Evolutionary conservation across 805 yeast species (phyloP).

Genomic region (Metschnikowia drakensbergensis): DNA sequence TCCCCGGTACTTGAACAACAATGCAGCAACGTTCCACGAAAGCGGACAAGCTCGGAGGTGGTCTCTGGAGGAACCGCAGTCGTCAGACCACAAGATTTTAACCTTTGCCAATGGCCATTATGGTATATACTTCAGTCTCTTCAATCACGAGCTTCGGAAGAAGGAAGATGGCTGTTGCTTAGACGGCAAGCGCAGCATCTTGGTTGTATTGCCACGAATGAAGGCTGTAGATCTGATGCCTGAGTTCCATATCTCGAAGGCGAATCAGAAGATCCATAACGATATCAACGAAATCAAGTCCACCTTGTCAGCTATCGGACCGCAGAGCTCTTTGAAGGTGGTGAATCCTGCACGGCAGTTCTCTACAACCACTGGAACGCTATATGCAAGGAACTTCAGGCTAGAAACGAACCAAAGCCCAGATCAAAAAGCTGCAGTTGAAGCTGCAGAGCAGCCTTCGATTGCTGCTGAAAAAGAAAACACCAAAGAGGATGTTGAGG

Average conservation of each 20-base stretch:
- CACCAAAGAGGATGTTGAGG: conserved; percentile 1
- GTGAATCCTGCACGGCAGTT: conserved; percentile 9
- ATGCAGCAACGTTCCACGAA: conserved; percentile 6
- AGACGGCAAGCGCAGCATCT: conserved; percentile 6
- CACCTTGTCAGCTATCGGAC: conserved; percentile 18
- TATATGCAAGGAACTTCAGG: neutral
- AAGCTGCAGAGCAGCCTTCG: too few species aligned
- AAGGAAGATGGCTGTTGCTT: conserved; percentile 10
- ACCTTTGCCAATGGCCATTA: conserved; percentile 39
- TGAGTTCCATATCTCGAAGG: conserved; percentile 28
- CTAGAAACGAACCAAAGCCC: neutral
- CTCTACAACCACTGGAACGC: conserved; percentile 5
- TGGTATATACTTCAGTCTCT: conserved; percentile 40
- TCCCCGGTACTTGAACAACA: conserved; percentile 21
- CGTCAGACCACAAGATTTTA: conserved; percentile 22
- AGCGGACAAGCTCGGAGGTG: conserved; percentile 15
- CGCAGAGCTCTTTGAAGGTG: conserved; percentile 7
- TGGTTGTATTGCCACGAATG: conserved; percentile 8
- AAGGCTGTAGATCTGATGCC: conserved; percentile 7
- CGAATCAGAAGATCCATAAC: conserved; percentile 28
- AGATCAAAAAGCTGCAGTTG: neutral
- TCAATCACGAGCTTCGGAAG: conserved; percentile 31
- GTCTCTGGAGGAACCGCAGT: conserved; percentile 25
- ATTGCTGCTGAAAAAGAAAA: neutral
- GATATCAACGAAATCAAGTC: conserved; percentile 27